Evolutionary conservation across 2,329 filamentous ascomycete genomes (phyloP), one percentile per base, ranked within the genome.

Genomic region (Penicillium sp.): DNA sequence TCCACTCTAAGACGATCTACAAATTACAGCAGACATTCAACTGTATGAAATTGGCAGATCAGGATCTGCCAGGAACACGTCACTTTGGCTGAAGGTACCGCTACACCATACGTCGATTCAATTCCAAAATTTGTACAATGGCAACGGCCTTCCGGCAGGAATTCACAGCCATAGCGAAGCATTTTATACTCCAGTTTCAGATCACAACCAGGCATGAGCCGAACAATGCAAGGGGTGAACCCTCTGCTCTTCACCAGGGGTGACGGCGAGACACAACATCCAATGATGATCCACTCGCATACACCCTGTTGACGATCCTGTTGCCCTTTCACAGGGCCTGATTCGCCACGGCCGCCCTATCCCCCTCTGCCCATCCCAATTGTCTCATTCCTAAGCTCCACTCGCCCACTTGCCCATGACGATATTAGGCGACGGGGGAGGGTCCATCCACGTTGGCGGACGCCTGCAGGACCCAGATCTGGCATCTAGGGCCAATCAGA

Each of bases 371-470:
- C 56, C 58, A 64, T 66, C 58, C 55, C 56, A 58, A 48, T 58
- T 64, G 65, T 68, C 64, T 69, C 66, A 69, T 66, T 68, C 61
- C 59, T 55, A 45, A 47, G 49, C 44, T 60, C 60, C 59, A 60
- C 53, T 39, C 20, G 20, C 23, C 12, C 41, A 40, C 46, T 47
- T 34, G 51, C 37, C 49, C 60, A 67, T 69, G 67, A 69, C 60
- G 66, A 62, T 56, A 48, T 57, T 56, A 59, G 47, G 55, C 53
- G 60, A 58, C 51, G 49, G 55, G 58, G 39, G 47, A 60, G 55
- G 55, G 59, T 50, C 58, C 58, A 51, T 64, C 68, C 67, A 71
- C 68, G 67, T 71, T 69, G 61, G 61, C 56, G 49, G 61, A 58
- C 51, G 48, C 61, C 61, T 64, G 59, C 65, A 64, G 61, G 54